A percentile compares a stretch with the other conserved stretches of the same genome.
These are phyloP conservation scores for Trichophyton simii DNA, from an alignment of 2,329 filamentous ascomycete genomes.

Conservation along the genomic window DNA sequence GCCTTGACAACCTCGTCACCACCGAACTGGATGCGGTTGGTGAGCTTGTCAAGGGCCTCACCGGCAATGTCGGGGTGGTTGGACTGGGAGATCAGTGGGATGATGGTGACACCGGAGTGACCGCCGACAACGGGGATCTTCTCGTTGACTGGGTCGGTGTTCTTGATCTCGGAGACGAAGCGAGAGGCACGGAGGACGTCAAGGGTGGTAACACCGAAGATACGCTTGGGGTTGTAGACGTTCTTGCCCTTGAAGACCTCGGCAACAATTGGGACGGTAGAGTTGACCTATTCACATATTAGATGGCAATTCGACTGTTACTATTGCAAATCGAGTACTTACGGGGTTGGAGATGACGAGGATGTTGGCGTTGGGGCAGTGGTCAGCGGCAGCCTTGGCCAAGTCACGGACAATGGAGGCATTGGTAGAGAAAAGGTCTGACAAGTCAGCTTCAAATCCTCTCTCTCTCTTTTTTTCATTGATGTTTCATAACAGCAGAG, in stretches of 20 bases:
- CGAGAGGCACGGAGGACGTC: constrained; percentile 94
- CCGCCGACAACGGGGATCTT: constrained; percentile 93
- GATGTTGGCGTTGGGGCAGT: constrained; percentile 83
- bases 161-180: constrained; percentile 93
- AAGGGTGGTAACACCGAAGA: constrained; percentile 98
- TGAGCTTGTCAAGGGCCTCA: constrained; percentile 59
- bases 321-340: constrained; percentile 19
- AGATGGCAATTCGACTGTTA: background rate
- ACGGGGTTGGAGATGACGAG: constrained; percentile 96
- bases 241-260: constrained; percentile 92
- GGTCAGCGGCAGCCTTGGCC: constrained; percentile 83
- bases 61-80: constrained; percentile 71
- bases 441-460: background rate
- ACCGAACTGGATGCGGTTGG: constrained; percentile 95
- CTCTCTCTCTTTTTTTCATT: background rate
- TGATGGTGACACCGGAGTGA: constrained; percentile 96
- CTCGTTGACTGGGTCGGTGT: constrained; percentile 79
- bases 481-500: constrained; percentile 13
- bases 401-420: constrained; percentile 98
- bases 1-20: constrained; percentile 98
- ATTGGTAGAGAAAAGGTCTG: constrained; percentile 99
- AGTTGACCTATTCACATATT: constrained; percentile 58
- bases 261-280: constrained; percentile 91
- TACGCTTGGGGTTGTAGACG: constrained; percentile 98
- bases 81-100: constrained; percentile 92